Conservation (phyloP, 73 alveolate species). For the Paramecium pentaurelia region DNA sequence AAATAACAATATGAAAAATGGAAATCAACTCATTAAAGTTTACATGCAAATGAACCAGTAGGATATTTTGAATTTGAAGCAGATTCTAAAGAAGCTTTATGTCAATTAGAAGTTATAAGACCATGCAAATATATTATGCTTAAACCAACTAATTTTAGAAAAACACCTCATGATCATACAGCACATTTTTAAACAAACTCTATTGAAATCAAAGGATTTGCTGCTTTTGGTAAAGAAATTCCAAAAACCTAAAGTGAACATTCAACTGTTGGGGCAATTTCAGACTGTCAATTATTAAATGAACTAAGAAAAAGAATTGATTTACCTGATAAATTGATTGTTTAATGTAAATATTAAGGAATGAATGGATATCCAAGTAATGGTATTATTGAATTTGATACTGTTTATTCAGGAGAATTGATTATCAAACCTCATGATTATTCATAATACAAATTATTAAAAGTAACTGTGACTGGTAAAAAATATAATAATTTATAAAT, state of each 20-base stretch:
- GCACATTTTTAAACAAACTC: not conserved
- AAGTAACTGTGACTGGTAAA: not conserved
- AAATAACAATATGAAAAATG: slow-evolving; percentile 58
- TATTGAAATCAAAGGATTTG: not conserved
- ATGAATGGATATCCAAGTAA: not conserved
- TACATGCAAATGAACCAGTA: slow-evolving; percentile 68
- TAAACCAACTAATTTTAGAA: slow-evolving; percentile 69
- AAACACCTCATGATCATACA: slow-evolving; percentile 53
- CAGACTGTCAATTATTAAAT: not conserved
- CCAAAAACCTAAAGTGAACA: not conserved
- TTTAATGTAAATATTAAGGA: not conserved
- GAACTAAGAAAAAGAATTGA: slow-evolving; percentile 15
- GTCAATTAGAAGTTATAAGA: slow-evolving; percentile 43
- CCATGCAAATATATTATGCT: slow-evolving; percentile 62
- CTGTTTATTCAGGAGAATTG: not conserved
- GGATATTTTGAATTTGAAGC: slow-evolving; percentile 70
- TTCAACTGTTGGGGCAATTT: not conserved
- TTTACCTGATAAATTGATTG: not conserved
- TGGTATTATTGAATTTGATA: not conserved
- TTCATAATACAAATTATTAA: not conserved
- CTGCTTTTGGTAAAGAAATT: not conserved
- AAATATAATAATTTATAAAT: not conserved
- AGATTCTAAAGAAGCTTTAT: not conserved
- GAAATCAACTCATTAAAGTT: slow-evolving; percentile 52
- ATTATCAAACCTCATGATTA: not conserved